Base-by-base conservation (phyloP, 108 stramenopile species). In the Conticribra guillardii region DNA sequence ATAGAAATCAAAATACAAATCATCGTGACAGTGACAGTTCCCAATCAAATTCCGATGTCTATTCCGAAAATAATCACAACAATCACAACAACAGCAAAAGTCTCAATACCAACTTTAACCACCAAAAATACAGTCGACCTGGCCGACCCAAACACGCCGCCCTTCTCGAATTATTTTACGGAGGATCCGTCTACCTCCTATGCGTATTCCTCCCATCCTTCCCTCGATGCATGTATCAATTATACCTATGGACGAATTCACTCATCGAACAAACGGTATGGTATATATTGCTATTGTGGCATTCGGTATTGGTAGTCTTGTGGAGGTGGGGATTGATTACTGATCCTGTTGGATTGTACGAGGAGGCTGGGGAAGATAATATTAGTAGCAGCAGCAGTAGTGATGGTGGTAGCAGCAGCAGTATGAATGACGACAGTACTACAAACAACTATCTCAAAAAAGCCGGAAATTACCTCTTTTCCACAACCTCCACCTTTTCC, bases 131-230 rank as follows among this genome's bases (percentile, higher is more conserved):
- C 45, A 46, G 32, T 19, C 54, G 76, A 27, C 76, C 76, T n/a
- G 76, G 76, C 26, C 47, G 76, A 44, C 76, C 63, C 3, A 64
- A 70, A 1, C 30, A 65, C 11, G 76, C 69, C 17, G 48, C 63
- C n/a, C 23, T 70, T 19, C 34, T 51, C 23, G 76, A 78, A 74
- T 60, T 80, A 16, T 22, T 60, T 3, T 60, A 57, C 32, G 79
- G 79, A 17, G 23, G 22, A 0, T 3, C 48, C 17, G 58, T 80
- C n/a, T 80, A 80, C 53, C 48, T 51, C n/a, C 23, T 53, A 2
- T 74, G 73, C 50, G 63, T 80, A 14, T 69, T 69, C 45, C 60
- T 80, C 7, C 73, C 79, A 19, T 63, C 59, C 7, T 32, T 74
- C 15, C 73, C 69, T 5, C 64, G 49, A 0, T 76, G 56, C 62